A percentile compares a stretch with the other conserved stretches of the same genome.
Conservation (phyloP, 1,284 basidiomycete genomes). For the Entoloma clypeatum region DNA sequence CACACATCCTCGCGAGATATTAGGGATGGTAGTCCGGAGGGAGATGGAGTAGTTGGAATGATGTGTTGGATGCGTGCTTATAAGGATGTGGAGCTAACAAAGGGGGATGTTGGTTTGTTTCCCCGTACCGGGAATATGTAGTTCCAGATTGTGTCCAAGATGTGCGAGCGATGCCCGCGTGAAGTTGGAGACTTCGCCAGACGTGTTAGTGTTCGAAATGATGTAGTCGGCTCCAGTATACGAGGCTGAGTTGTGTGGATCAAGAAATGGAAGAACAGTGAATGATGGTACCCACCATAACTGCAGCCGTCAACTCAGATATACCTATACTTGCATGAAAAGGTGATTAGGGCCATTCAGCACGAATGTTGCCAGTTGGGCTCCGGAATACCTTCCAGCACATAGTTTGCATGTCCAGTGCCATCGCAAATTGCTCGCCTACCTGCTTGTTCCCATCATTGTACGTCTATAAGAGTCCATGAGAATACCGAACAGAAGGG, state of each 20-base stretch:
- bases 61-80: slow-evolving; percentile 58
- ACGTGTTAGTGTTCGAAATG: slow-evolving; percentile 44
- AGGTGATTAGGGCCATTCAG: slow-evolving; percentile 33
- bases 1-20: no score
- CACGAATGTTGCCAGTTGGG: slow-evolving; percentile 53
- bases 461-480: slow-evolving; percentile 44
- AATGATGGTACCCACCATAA: slow-evolving; percentile 28
- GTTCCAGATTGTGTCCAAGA: slow-evolving; percentile 52
- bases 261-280: slow-evolving; percentile 4
- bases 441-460: slow-evolving; percentile 66
- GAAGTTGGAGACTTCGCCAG: slow-evolving; percentile 44
- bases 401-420: slow-evolving; percentile 48
- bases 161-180: slow-evolving; percentile 52
- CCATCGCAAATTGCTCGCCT: slow-evolving; percentile 41
- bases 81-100: slow-evolving; percentile 58
- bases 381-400: slow-evolving; percentile 57
- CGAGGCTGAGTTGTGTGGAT: slow-evolving; percentile 44
- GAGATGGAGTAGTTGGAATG: slow-evolving; percentile 29
- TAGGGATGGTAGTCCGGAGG: slow-evolving; percentile 30
- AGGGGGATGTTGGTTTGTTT: slow-evolving; percentile 5
- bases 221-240: slow-evolving; percentile 66
- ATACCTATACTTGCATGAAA: slow-evolving; percentile 48
- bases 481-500: neutral
- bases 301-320: slow-evolving; percentile 44
- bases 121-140: slow-evolving; percentile 44